phyloP scores from a whole-genome alignment of 139 green algal genomes.

The Pleodorina starrii region DNA sequence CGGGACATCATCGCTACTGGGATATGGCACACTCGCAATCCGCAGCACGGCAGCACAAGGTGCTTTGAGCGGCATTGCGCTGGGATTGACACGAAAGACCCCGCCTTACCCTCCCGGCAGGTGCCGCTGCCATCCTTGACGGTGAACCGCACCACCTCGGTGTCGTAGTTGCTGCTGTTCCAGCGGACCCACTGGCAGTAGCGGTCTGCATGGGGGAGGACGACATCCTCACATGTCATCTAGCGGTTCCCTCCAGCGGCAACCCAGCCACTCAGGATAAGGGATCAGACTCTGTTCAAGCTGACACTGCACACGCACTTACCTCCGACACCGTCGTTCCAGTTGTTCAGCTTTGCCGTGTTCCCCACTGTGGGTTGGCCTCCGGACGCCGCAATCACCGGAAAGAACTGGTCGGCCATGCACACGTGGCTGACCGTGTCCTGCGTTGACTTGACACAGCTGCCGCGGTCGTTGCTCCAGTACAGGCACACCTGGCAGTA shows the following conservation, averaged over 20 bases:
- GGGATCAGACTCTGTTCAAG: background rate
- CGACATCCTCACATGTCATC: background rate
- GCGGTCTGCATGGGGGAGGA: background rate
- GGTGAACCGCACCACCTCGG: background rate
- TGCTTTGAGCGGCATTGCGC: too few species aligned
- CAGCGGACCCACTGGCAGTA: slow-evolving; percentile 18
- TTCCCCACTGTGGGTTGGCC: background rate
- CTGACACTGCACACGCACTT: background rate
- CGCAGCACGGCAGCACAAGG: background rate
- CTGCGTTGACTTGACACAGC: background rate
- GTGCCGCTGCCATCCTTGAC: slow-evolving; percentile 11
- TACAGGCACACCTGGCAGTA: background rate
- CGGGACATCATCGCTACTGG: too few species aligned
- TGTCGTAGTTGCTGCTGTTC: background rate
- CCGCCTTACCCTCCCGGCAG: background rate
- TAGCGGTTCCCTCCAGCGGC: too few species aligned
- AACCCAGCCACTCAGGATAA: too few species aligned
- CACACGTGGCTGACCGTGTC: background rate
- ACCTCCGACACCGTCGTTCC: background rate
- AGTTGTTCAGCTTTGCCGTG: background rate
- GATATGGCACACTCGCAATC: too few species aligned
- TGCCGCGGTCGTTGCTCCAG: slow-evolving; percentile 1
- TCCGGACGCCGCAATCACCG: background rate
- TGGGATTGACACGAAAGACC: too few species aligned
- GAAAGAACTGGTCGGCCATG: background rate